Percentiles rank a stretch among this genome's conserved stretches.
Evolutionary conservation across 2,329 filamentous ascomycete genomes (phyloP).

Genomic region (Trichophyton verrucosum): DNA sequence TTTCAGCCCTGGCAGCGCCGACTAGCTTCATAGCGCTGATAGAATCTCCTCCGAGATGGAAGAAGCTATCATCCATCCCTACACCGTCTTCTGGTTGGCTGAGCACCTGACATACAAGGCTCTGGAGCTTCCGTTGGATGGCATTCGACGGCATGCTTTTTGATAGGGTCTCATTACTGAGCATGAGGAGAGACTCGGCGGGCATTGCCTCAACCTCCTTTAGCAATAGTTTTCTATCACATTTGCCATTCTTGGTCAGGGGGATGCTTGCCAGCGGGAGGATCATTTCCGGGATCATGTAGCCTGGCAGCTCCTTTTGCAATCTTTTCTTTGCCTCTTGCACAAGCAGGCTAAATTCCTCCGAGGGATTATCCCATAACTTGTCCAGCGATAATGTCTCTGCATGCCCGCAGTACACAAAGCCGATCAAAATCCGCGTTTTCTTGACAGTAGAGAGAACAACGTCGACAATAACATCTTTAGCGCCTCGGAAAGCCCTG

Average conservation of each 20-base stretch:
- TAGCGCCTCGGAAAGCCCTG: conserved; percentile 28
- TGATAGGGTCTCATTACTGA: conserved; percentile 6
- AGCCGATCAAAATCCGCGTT: background rate
- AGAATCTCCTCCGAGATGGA: conserved; percentile 12
- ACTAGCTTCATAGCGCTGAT: conserved; percentile 21
- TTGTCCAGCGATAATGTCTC: conserved; percentile 20
- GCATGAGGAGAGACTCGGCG: conserved; percentile 12
- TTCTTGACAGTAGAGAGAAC: conserved; percentile 18
- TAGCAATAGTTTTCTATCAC: conserved; percentile 22
- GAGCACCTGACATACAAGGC: conserved; percentile 23
- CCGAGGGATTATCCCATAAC: background rate
- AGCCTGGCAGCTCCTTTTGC: conserved; percentile 17
- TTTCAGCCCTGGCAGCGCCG: conserved; percentile 13
- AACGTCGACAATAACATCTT: conserved; percentile 28
- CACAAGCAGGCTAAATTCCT: background rate
- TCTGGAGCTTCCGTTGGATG: conserved; percentile 15
- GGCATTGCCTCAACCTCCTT: conserved; percentile 14
- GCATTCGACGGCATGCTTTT: conserved; percentile 16
- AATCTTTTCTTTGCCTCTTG: conserved; percentile 6
- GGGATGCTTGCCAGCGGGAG: conserved; percentile 30
- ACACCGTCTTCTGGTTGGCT: conserved; percentile 25
- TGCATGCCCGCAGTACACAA: conserved; percentile 21
- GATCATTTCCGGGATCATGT: conserved; percentile 28
- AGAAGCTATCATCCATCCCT: conserved; percentile 11
- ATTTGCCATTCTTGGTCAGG: conserved; percentile 29